phyloP scores from a whole-genome alignment of 352 stramenopile species.

The Globisporangium apiculatum region DNA sequence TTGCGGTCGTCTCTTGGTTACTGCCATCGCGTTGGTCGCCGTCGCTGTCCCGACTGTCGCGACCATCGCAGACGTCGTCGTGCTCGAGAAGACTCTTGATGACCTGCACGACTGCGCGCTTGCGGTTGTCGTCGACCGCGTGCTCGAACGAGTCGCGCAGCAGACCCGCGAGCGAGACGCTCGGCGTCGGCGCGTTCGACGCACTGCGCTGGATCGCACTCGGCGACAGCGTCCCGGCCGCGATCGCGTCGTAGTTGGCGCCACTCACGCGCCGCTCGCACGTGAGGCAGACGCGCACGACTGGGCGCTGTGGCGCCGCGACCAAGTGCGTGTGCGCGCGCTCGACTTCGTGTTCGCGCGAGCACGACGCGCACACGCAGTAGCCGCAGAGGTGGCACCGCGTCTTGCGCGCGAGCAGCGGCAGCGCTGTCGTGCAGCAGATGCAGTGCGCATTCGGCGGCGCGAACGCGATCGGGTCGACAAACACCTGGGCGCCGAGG shows the following conservation, averaged over 20 bases:
- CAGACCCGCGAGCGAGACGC: slow-evolving; percentile 23
- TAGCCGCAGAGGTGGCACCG: slow-evolving; percentile 59
- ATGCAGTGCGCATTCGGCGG: slow-evolving; percentile 25
- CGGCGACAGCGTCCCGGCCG: slow-evolving; percentile 16
- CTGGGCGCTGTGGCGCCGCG: slow-evolving; percentile 8
- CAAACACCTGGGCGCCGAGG: slow-evolving; percentile 26
- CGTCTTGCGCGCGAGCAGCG: slow-evolving; percentile 19
- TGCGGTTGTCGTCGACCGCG: slow-evolving; percentile 19
- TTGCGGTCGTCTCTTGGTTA: too few relatives aligned
- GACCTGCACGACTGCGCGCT: slow-evolving; percentile 33
- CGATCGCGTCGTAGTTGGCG: slow-evolving; percentile 41
- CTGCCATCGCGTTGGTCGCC: background rate
- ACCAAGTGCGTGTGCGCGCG: slow-evolving; percentile 22
- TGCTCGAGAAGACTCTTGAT: slow-evolving; percentile 47
- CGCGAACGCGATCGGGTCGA: slow-evolving; percentile 17
- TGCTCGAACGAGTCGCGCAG: slow-evolving; percentile 35
- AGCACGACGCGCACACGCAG: slow-evolving; percentile 48
- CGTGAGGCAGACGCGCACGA: slow-evolving; percentile 40
- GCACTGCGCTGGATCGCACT: slow-evolving; percentile 19
- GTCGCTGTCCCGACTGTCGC: background rate
- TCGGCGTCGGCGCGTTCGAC: slow-evolving; percentile 14
- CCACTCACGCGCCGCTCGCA: slow-evolving; percentile 48
- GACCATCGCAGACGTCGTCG: background rate
- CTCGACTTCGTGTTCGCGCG: slow-evolving; percentile 23
- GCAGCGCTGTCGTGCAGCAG: slow-evolving; percentile 19